Conservation (phyloP, 352 stramenopile genomes). For the Pythium dissimile region DNA sequence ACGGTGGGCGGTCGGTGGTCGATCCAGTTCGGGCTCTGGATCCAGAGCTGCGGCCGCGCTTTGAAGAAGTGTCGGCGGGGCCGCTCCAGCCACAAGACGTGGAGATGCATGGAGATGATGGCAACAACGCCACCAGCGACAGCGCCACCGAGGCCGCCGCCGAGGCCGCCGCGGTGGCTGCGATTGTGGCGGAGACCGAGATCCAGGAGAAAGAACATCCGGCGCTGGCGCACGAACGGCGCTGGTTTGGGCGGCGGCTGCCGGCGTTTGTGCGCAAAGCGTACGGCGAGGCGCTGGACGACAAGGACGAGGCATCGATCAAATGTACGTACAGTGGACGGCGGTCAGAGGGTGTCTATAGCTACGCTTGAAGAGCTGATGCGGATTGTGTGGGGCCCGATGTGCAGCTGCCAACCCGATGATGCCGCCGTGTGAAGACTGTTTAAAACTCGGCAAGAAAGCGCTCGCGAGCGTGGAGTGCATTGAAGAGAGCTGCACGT, state of each 20-base stretch:
- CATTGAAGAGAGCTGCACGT: constrained; percentile 3
- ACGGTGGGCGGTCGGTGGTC: too few species aligned
- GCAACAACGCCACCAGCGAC: background rate
- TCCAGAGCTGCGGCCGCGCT: background rate
- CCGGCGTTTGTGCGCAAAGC: constrained; percentile 6
- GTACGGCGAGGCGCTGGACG: background rate
- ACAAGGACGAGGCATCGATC: background rate
- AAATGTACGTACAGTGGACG: background rate
- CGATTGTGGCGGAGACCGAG: background rate
- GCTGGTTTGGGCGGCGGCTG: constrained; percentile 4
- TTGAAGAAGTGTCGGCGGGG: background rate
- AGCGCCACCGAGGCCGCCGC: background rate
- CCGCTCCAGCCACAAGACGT: background rate
- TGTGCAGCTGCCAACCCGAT: background rate
- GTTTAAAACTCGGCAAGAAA: background rate
- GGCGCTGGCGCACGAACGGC: constrained; percentile 3
- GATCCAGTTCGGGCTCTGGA: too few species aligned
- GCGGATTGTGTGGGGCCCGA: too few species aligned
- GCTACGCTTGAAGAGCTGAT: too few species aligned
- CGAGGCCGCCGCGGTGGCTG: background rate
- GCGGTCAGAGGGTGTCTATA: too few species aligned
- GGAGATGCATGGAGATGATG: background rate
- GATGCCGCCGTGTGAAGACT: background rate
- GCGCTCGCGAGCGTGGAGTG: constrained; percentile 16
- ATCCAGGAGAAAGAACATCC: background rate